A percentile compares a stretch with the other conserved stretches of the same genome.
phyloP scores from a whole-genome alignment of 352 stramenopile species.

The Phytophthora podocarpi region DNA sequence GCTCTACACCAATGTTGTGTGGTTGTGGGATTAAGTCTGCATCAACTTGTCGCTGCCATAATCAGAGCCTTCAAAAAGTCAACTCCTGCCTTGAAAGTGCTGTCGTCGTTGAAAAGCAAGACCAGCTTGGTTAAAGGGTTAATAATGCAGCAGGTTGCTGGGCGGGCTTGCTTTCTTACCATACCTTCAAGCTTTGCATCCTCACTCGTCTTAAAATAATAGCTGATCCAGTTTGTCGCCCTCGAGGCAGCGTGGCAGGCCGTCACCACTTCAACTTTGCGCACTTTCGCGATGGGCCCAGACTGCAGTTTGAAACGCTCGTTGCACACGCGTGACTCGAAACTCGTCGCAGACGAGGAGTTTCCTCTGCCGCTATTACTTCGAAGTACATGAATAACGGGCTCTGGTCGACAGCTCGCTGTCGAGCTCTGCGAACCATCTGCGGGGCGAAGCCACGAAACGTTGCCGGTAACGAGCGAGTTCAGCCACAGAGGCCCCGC shows the following conservation, averaged over 20 bases:
- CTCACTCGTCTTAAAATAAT: too few relatives aligned
- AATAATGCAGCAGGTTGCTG: too few relatives aligned
- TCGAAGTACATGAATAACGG: too few relatives aligned
- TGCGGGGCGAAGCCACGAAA: constrained; percentile 14
- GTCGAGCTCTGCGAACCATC: constrained; percentile 1
- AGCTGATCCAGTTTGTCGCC: too few relatives aligned
- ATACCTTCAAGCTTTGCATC: too few relatives aligned
- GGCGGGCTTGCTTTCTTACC: too few relatives aligned
- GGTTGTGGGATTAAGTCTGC: background rate
- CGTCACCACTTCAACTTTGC: too few relatives aligned
- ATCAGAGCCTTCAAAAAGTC: background rate
- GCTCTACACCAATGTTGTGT: constrained; percentile 1
- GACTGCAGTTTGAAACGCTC: constrained; percentile 24
- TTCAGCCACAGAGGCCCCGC: background rate
- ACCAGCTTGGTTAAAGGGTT: too few relatives aligned
- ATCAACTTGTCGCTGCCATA: background rate
- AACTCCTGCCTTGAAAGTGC: too few relatives aligned
- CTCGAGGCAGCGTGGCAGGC: too few relatives aligned
- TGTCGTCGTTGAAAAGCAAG: too few relatives aligned
- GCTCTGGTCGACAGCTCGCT: background rate
- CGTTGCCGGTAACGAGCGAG: background rate
- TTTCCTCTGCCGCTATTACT: constrained; percentile 15
- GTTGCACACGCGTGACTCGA: constrained; percentile 11
- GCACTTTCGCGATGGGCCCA: background rate
- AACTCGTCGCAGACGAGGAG: too few relatives aligned